Conservation (phyloP, 305 asterid genomes). For the Rubia tinctorum region DNA sequence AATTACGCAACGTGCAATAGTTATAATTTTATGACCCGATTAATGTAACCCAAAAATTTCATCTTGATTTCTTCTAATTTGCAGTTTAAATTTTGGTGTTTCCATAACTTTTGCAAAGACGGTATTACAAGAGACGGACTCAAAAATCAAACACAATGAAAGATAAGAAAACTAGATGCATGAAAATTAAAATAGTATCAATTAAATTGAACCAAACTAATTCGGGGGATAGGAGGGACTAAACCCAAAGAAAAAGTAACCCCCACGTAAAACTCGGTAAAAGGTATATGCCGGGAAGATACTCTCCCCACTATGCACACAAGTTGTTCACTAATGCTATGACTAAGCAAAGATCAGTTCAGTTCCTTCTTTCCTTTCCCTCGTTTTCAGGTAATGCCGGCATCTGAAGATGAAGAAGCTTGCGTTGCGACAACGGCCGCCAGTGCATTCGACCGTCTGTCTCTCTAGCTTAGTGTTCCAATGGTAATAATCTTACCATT, state of each 20-base stretch:
- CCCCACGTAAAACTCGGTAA: background rate
- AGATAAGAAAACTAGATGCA: too few species aligned
- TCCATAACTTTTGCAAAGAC: too few species aligned
- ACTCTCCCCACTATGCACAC: conserved; percentile 16
- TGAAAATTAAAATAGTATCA: too few species aligned
- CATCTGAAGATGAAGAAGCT: conserved; percentile 8
- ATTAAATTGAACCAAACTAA: too few species aligned
- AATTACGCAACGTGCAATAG: too few species aligned
- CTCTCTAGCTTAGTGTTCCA: background rate
- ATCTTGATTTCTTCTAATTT: too few species aligned
- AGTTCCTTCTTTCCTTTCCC: background rate
- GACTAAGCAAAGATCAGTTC: background rate
- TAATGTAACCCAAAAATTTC: too few species aligned
- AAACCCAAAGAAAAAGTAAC: background rate
- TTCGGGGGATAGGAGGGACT: background rate
- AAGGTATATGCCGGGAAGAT: conserved; percentile 19
- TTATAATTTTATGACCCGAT: too few species aligned
- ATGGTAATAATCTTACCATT: conserved; percentile 14
- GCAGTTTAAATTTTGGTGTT: too few species aligned
- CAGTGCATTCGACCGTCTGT: background rate
- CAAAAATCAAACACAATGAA: too few species aligned
- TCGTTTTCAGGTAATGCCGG: background rate
- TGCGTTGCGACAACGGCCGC: background rate
- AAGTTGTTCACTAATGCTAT: background rate
- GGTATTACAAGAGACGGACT: too few species aligned